A percentile compares a stretch with the other conserved stretches of the same genome.
Evolutionary conservation across 2,329 filamentous ascomycete species (phyloP).

Genomic region (Botrytis medusae): DNA sequence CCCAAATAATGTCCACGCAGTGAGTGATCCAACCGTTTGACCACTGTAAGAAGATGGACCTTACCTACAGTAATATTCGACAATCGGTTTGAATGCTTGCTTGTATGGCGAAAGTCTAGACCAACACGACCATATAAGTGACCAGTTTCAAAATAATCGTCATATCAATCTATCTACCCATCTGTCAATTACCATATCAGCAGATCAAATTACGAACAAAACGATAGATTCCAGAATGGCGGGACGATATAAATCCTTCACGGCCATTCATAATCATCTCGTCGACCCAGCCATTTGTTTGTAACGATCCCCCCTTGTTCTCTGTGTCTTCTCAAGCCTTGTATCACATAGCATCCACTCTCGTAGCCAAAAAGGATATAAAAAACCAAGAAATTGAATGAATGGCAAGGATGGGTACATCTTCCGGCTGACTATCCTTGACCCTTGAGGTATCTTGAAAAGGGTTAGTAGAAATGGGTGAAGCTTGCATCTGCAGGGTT

Average conservation of each 20-base stretch:
- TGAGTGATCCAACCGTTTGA: neutral
- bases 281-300: constrained; percentile 2
- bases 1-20: neutral
- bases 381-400: constrained; percentile 1
- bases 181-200: neutral
- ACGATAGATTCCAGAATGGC: neutral
- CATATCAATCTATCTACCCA: neutral
- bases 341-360: neutral
- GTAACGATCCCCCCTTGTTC: neutral
- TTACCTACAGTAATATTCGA: neutral
- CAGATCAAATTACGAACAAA: neutral
- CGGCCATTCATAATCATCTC: neutral
- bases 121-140: neutral
- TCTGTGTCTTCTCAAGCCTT: neutral
- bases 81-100: neutral
- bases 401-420: neutral
- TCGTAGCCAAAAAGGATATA: neutral
- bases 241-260: neutral
- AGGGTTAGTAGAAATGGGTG: neutral
- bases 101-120: neutral
- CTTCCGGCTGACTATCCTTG: neutral
- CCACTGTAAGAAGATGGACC: neutral
- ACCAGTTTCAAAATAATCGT: neutral
- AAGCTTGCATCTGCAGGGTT: constrained; percentile 15
- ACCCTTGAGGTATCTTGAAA: neutral